phyloP scores from a whole-genome alignment of 176 grass and related monocot species.

The Rhynchospora tenuis region DNA sequence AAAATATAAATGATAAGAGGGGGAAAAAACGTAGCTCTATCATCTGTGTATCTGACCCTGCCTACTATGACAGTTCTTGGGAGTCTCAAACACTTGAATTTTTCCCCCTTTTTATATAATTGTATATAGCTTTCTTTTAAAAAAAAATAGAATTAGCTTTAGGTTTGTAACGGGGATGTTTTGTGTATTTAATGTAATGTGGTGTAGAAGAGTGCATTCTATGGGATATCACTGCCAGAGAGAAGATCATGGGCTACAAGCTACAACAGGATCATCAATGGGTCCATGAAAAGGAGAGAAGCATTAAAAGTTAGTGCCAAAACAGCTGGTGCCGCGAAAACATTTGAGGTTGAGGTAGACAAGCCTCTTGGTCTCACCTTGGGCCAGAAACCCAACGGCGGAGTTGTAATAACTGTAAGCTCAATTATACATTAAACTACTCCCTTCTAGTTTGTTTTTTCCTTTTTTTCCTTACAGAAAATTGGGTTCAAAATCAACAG shows the following conservation, averaged over 20 bases:
- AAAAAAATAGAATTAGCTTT: not conserved
- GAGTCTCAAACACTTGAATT: not conserved
- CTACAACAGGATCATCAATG: not conserved
- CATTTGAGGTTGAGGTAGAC: slow-evolving; percentile 88
- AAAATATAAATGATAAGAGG: not conserved
- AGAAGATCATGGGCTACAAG: slow-evolving; percentile 10
- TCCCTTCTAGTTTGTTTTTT: not conserved
- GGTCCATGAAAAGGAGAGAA: slow-evolving; percentile 18
- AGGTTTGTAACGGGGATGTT: not conserved
- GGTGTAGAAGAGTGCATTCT: slow-evolving; percentile 55
- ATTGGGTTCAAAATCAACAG: not conserved
- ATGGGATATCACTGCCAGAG: slow-evolving; percentile 52
- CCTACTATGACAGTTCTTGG: not conserved
- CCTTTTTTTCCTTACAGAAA: not conserved
- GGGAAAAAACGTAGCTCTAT: not conserved
- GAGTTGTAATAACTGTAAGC: slow-evolving; percentile 81
- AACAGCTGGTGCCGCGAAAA: slow-evolving; percentile 60
- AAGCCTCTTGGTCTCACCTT: slow-evolving; percentile 86
- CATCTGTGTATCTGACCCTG: too few species aligned
- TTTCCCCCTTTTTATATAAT: not conserved
- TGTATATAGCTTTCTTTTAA: not conserved
- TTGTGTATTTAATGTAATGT: not conserved
- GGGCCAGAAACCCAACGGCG: slow-evolving; percentile 78
- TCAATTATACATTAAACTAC: not conserved
- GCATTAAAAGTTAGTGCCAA: slow-evolving; percentile 61